These are phyloP conservation scores for Tympanopsis confertula DNA, from an alignment of 2,329 filamentous ascomycete species.

Conservation along the genomic window DNA sequence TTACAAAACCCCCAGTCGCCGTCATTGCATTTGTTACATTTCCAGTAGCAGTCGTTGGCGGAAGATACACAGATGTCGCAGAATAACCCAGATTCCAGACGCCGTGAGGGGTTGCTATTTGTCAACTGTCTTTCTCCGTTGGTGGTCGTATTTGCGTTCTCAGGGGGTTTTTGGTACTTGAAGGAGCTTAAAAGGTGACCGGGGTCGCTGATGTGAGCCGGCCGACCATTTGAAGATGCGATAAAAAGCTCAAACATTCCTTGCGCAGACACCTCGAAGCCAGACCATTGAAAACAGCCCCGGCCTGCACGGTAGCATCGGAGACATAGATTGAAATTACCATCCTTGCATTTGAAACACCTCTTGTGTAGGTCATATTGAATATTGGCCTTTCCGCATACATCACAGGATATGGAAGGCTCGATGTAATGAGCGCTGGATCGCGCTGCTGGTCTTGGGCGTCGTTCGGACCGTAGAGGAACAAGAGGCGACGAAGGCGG, in stretches of 20 bases:
- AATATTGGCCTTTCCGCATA: constrained; percentile 61
- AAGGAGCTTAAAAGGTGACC: constrained; percentile 48
- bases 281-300: constrained; percentile 80
- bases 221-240: constrained; percentile 25
- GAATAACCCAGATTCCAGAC: constrained; percentile 72
- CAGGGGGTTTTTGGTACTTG: constrained; percentile 39
- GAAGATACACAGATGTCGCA: constrained; percentile 65
- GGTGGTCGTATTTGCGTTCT: constrained; percentile 34
- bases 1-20: constrained; percentile 95
- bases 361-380: constrained; percentile 81
- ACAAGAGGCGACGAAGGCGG: neutral
- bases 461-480: neutral
- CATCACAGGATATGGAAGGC: constrained; percentile 62
- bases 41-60: constrained; percentile 81
- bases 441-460: constrained; percentile 5
- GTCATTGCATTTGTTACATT: constrained; percentile 75
- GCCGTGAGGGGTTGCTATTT: constrained; percentile 52
- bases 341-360: constrained; percentile 58
- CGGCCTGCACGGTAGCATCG: constrained; percentile 66
- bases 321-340: constrained; percentile 68
- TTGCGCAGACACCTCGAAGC: constrained; percentile 67
- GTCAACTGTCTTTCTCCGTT: constrained; percentile 44
- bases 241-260: constrained; percentile 46
- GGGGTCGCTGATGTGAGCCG: constrained; percentile 25
- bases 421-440: constrained; percentile 41